phyloP scores from a whole-genome alignment of 2,329 filamentous ascomycete genomes.

The Diplodia scrobiculata region DNA sequence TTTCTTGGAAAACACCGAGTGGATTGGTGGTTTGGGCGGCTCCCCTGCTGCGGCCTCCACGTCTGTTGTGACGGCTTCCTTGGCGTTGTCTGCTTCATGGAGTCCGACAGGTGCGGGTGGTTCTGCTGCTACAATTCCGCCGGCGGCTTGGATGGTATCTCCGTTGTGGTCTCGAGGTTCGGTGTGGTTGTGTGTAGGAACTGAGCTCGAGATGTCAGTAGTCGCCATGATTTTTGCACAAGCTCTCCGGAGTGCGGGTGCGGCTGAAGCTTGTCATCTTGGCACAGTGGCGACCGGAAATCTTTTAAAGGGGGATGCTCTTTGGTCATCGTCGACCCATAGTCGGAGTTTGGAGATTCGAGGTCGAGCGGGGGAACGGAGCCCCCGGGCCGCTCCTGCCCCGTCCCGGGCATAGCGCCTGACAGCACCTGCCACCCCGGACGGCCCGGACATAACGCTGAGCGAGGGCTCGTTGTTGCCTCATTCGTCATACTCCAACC shows the following conservation, averaged over 20 bases:
- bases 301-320: neutral
- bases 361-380: neutral
- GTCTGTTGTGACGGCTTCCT: neutral
- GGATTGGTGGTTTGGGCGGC: constrained; percentile 30
- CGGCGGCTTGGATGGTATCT: neutral
- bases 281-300: neutral
- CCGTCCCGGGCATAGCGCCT: neutral
- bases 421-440: neutral
- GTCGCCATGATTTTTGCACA: neutral
- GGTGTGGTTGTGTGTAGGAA: neutral
- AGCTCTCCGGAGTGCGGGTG: neutral
- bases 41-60: constrained; percentile 13
- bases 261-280: neutral
- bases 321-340: neutral
- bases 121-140: neutral
- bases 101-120: neutral
- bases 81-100: neutral
- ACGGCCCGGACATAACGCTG: constrained; percentile 1
- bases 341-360: neutral
- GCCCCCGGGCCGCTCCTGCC: neutral
- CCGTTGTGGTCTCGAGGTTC: neutral
- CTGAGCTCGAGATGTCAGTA: neutral
- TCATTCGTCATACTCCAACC: neutral
- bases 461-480: neutral
- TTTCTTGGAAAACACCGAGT: constrained; percentile 37